Evolutionary conservation across 169 alveolate species (phyloP).

Genomic region (Plasmodium berghei): DNA sequence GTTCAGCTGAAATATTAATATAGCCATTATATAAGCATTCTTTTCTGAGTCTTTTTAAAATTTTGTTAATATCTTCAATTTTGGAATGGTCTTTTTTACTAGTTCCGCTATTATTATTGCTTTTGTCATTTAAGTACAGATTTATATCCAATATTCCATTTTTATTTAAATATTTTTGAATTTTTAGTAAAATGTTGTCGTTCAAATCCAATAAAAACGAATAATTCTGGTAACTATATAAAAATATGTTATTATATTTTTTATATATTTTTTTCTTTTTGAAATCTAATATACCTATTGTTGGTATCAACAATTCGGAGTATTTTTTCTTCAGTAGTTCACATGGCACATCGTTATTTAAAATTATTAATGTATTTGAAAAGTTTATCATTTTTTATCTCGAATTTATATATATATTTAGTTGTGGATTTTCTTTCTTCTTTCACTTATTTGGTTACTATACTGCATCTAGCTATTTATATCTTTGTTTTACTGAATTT

Average conservation of each 20-base stretch:
- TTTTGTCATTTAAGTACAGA: constrained; percentile 19
- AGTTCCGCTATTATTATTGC: background rate
- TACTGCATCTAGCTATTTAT: background rate
- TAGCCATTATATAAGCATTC: constrained; percentile 68
- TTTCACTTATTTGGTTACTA: background rate
- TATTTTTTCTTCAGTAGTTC: constrained; percentile 55
- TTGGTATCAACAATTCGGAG: constrained; percentile 45
- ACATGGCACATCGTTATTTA: constrained; percentile 69
- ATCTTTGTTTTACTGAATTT: background rate
- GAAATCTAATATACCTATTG: constrained; percentile 51
- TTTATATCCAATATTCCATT: constrained; percentile 36
- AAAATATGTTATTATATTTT: constrained; percentile 47
- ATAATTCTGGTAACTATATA: constrained; percentile 42
- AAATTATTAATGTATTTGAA: constrained; percentile 46
- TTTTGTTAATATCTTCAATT: background rate
- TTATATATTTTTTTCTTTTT: constrained; percentile 36
- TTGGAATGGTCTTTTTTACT: background rate
- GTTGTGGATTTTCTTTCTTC: background rate
- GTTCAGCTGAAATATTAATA: constrained; percentile 35
- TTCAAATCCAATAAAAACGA: constrained; percentile 59
- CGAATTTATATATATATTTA: background rate
- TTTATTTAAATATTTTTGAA: constrained; percentile 55
- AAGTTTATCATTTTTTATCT: constrained; percentile 48
- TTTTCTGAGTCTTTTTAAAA: constrained; percentile 32
- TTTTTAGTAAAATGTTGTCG: constrained; percentile 37